Percentiles rank a stretch among this genome's conserved stretches.
These are phyloP conservation scores for Udeniomyces megalosporus DNA, from an alignment of 768 basidiomycete genomes.

Conservation along the genomic window DNA sequence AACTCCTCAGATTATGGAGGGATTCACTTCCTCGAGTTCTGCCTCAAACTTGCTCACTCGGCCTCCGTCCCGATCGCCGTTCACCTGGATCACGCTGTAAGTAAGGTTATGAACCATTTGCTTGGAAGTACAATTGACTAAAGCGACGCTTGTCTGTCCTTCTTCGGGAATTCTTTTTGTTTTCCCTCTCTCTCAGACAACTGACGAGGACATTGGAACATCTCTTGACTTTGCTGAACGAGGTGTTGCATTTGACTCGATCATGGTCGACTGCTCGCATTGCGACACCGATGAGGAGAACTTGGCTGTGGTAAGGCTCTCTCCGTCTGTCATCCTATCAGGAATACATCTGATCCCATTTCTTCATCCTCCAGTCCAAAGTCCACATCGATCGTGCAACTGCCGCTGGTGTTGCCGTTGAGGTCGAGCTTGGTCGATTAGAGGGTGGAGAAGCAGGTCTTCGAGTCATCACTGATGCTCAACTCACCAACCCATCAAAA, in stretches of 20 bases:
- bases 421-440: conserved; percentile 31
- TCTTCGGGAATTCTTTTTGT: not conserved
- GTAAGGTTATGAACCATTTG: too few species aligned
- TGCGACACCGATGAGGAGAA: conserved; percentile 28
- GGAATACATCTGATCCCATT: not conserved
- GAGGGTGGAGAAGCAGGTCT: conserved; percentile 16
- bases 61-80: conserved; percentile 31
- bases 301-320: not conserved
- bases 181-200: conserved; percentile 24
- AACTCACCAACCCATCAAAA: conserved; percentile 28
- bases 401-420: conserved; percentile 27
- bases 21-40: too few species aligned
- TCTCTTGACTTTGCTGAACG: conserved; percentile 28
- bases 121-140: too few species aligned
- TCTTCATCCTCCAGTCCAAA: not conserved
- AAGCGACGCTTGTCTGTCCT: not conserved
- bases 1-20: too few species aligned
- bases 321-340: not conserved
- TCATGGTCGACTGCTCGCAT: conserved; percentile 31
- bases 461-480: conserved; percentile 28
- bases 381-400: conserved; percentile 26
- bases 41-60: conserved; percentile 21
- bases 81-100: conserved; percentile 25
- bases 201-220: conserved; percentile 28
- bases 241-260: conserved; percentile 30